These are phyloP conservation scores for Neonectria ditissima DNA, from an alignment of 2,329 filamentous ascomycete species.

Conservation along the genomic window DNA sequence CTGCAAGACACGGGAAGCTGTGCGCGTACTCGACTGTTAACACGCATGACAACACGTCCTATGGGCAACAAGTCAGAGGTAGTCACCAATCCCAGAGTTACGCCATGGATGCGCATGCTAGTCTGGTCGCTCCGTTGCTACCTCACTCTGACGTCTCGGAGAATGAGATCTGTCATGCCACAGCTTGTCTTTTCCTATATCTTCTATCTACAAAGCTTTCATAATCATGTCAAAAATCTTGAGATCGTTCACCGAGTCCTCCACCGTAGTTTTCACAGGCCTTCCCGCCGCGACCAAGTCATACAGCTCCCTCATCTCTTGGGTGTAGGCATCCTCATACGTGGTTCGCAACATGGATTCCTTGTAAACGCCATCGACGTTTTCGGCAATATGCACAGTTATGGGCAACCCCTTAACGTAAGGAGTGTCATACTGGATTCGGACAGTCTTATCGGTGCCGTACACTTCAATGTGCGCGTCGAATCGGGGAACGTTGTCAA, in stretches of 20 bases:
- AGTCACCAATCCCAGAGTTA: too few species aligned
- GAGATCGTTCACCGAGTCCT: constrained; percentile 47
- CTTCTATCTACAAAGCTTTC: constrained; percentile 28
- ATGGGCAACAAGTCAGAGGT: too few species aligned
- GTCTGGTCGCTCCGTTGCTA: too few species aligned
- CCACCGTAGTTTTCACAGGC: constrained; percentile 44
- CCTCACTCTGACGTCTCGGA: too few species aligned
- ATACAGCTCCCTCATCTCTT: constrained; percentile 52
- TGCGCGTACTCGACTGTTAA: too few species aligned
- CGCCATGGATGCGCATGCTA: too few species aligned
- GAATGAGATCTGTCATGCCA: too few species aligned
- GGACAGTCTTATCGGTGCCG: constrained; percentile 64
- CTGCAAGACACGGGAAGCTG: too few species aligned
- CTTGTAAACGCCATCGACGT: constrained; percentile 51
- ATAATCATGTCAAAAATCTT: constrained; percentile 49
- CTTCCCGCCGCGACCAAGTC: constrained; percentile 39
- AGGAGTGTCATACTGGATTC: constrained; percentile 67
- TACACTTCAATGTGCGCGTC: constrained; percentile 67
- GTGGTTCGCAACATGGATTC: constrained; percentile 56
- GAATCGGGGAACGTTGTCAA: constrained; percentile 64
- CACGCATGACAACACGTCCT: too few species aligned
- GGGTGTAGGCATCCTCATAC: constrained; percentile 57
- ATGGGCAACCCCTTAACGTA: constrained; percentile 68
- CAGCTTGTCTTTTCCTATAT: too few species aligned
- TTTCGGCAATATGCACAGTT: constrained; percentile 60